Evolutionary conservation across 805 yeast species (phyloP).

Genomic region (Monosporozyma solicola): DNA sequence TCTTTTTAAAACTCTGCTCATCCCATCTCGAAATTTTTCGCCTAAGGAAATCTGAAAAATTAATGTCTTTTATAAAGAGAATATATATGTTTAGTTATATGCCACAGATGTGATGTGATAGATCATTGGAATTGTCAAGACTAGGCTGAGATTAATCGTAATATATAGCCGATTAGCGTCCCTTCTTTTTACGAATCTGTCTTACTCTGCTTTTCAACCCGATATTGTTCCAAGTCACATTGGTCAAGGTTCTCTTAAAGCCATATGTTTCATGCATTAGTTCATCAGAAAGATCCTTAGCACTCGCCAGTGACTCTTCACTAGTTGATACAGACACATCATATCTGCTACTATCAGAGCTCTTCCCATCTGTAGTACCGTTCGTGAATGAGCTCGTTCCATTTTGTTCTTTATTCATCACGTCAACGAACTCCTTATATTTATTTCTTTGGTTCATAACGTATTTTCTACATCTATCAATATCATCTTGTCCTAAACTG

Average conservation of each 20-base stretch:
- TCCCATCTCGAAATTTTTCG: conserved; percentile 2
- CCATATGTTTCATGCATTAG: conserved; percentile 32
- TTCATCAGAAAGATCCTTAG: not conserved
- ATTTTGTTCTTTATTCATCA: not conserved
- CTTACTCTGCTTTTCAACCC: conserved; percentile 48
- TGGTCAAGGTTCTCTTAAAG: conserved; percentile 35
- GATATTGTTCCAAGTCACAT: conserved; percentile 52
- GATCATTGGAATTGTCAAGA: not conserved
- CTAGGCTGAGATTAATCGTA: not conserved
- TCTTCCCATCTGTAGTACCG: not conserved
- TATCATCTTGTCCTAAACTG: conserved; percentile 72
- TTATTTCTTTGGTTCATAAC: conserved; percentile 55
- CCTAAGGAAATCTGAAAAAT: not conserved
- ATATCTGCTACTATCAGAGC: conserved; percentile 8
- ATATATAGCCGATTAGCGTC: not conserved
- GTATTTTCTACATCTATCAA: conserved; percentile 65
- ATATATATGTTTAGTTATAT: not conserved
- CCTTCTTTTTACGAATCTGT: conserved; percentile 28
- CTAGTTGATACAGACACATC: conserved; percentile 14
- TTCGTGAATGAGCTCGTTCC: not conserved
- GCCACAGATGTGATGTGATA: not conserved
- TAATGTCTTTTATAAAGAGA: not conserved
- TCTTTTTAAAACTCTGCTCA: not conserved
- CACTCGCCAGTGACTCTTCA: conserved; percentile 29
- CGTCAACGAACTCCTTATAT: conserved; percentile 21